Percentiles rank a stretch among this genome's conserved stretches.
Evolutionary conservation across 345 rosid species (phyloP).

Genomic region (Murraya koenigii): DNA sequence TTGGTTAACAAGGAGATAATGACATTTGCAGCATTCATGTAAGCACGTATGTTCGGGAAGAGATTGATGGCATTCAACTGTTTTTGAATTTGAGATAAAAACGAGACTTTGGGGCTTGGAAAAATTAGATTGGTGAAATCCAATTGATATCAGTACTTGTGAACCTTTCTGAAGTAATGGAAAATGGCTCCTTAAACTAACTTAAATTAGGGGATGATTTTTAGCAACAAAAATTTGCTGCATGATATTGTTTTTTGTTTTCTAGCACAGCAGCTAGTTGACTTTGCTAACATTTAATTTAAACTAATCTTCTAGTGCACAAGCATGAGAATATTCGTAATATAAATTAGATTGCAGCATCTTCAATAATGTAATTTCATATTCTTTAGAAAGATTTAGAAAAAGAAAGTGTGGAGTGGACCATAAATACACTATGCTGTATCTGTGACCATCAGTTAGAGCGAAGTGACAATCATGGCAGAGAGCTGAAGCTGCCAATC

Average conservation of each 20-base stretch:
- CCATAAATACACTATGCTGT: conserved; percentile 35
- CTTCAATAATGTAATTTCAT: background rate
- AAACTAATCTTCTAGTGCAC: background rate
- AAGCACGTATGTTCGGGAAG: background rate
- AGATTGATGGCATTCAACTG: background rate
- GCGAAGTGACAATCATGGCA: background rate
- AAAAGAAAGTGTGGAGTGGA: conserved; percentile 17
- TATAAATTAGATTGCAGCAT: background rate
- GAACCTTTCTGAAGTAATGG: background rate
- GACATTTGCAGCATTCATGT: background rate
- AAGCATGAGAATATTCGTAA: background rate
- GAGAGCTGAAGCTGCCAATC: conserved; percentile 2
- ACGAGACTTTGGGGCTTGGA: background rate
- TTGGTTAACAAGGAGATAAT: no score
- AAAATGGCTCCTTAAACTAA: background rate
- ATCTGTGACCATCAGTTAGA: background rate
- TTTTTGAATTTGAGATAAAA: background rate
- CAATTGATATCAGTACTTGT: background rate
- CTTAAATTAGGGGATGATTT: background rate
- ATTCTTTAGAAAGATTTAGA: background rate
- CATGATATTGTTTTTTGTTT: background rate
- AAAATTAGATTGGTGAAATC: background rate
- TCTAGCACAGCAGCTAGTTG: background rate
- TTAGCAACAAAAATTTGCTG: background rate
- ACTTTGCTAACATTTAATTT: background rate